Evolutionary conservation across 2,329 filamentous ascomycete genomes (phyloP), one percentile per base, ranked within the genome.

Genomic region (Xylariaceae sp.): DNA sequence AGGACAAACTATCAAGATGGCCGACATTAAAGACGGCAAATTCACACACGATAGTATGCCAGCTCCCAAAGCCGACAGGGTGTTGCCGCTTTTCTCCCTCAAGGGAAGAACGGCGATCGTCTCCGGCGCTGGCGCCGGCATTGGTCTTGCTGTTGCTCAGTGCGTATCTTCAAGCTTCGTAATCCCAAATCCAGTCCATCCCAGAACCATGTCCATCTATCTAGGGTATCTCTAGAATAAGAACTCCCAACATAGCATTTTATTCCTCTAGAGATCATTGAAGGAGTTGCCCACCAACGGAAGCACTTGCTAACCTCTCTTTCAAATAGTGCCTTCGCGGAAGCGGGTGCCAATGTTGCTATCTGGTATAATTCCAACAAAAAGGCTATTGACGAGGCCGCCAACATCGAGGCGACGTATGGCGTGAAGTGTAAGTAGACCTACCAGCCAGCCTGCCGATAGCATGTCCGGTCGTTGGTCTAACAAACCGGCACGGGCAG

Each of bases 291-390:
- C 32, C 14, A 16, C 14, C 32, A 12, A 37, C 6, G 3, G 6
- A 37, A 37, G 32, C 12, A 3, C 3, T 37, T 37, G 32, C 32
- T 37, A 14, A 37, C 32, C 32, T 7, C 3, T 3, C 7, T 37
- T 16, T 37, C 32, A 37, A 7, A 12, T 29, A 20, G 18, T 7
- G 32, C 32, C 32, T 46, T 60, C 54, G 87, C 88, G 16, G 88
- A 91, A 69, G 85, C 87, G 16, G 88, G 88, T 47, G 87, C 87
- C 55, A 88, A 90, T 63, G 85, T 90, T 20, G 87, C 86, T 23
- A 83, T 90, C 48, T 89, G 85, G 85, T 90, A 89, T 70, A 87
- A 89, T 69, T 83, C 78, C 71, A 90, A 90, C 73, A 81, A 82
- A 67, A 82, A 86, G 64, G 86, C 87, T 12, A 69, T 85, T 12